A percentile compares a stretch with the other conserved stretches of the same genome.
These are phyloP conservation scores for Clavispora vitiphila DNA, from an alignment of 805 yeast species.

Conservation along the genomic window DNA sequence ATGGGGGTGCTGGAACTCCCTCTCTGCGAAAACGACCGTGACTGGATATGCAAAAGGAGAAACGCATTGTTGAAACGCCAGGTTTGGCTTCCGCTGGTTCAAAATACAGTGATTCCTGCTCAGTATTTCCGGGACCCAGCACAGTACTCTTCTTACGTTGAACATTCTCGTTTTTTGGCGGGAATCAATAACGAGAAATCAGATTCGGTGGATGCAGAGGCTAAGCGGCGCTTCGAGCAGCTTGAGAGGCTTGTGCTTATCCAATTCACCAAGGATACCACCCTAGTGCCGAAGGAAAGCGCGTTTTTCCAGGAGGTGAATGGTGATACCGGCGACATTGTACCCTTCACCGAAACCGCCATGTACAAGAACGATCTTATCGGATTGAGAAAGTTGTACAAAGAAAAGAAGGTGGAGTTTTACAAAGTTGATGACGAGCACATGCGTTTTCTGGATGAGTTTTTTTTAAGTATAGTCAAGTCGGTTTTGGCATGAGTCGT, in stretches of 20 bases:
- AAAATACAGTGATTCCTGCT: conserved; percentile 58
- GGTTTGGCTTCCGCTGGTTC: conserved; percentile 56
- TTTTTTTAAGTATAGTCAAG: conserved; percentile 39
- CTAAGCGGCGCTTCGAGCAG: conserved; percentile 37
- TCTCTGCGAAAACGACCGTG: conserved; percentile 41
- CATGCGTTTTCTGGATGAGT: conserved; percentile 56
- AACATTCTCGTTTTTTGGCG: conserved; percentile 55
- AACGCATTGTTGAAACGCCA: conserved; percentile 54
- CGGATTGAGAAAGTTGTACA: conserved; percentile 50
- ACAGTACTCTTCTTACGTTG: conserved; percentile 50
- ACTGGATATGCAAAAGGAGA: conserved; percentile 55
- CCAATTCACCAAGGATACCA: conserved; percentile 57
- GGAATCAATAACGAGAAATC: conserved; percentile 59
- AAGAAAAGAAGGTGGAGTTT: conserved; percentile 42
- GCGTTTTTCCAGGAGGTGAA: conserved; percentile 62
- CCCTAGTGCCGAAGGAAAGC: conserved; percentile 66
- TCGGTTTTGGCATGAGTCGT: conserved; percentile 23
- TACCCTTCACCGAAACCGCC: conserved; percentile 45
- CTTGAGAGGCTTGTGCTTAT: conserved; percentile 56
- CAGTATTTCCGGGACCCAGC: conserved; percentile 68
- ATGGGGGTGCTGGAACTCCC: conserved; percentile 71
- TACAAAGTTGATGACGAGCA: conserved; percentile 53
- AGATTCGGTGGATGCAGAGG: conserved; percentile 29
- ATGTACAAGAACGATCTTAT: conserved; percentile 52
- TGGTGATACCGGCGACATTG: conserved; percentile 31